Percentiles rank a stretch among this genome's conserved stretches.
phyloP scores from a whole-genome alignment of 2,329 filamentous ascomycete species.

The Neopestalotiopsis rosae region DNA sequence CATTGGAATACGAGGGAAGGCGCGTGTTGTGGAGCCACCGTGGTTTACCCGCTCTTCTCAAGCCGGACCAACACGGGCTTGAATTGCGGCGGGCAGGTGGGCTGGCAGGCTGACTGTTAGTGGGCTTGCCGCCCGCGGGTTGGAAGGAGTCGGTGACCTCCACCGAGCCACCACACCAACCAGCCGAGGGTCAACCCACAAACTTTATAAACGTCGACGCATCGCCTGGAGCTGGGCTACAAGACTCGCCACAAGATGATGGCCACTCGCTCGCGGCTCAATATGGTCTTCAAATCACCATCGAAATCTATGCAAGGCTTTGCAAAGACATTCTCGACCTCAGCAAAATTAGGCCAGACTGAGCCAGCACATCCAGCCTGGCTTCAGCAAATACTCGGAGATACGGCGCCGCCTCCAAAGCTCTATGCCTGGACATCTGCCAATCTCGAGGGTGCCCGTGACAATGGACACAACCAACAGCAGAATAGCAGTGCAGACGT shows the following conservation, averaged over 20 bases:
- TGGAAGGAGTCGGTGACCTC: neutral
- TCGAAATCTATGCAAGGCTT: neutral
- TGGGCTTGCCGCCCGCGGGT: neutral
- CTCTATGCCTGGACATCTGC: constrained; percentile 36
- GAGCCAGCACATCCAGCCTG: neutral
- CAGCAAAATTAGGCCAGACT: neutral
- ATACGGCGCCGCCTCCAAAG: constrained; percentile 25
- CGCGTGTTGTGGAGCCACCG: constrained; percentile 4
- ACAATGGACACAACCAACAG: neutral
- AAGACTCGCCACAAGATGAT: neutral
- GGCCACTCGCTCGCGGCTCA: neutral
- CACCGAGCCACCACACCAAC: neutral
- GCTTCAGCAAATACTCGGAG: constrained; percentile 23
- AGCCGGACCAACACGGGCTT: neutral
- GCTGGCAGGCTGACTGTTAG: too few relatives aligned
- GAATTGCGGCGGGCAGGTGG: neutral
- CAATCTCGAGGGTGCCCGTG: constrained; percentile 24
- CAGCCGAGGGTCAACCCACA: neutral
- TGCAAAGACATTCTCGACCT: neutral
- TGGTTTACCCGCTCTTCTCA: constrained; percentile 8
- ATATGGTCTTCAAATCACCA: neutral
- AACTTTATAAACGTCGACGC: neutral
- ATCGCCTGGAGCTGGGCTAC: neutral
- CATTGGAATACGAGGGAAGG: neutral
- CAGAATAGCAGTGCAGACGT: neutral